Conservation (phyloP, 768 basidiomycete species). For the Rhizopogon roseolus region DNA sequence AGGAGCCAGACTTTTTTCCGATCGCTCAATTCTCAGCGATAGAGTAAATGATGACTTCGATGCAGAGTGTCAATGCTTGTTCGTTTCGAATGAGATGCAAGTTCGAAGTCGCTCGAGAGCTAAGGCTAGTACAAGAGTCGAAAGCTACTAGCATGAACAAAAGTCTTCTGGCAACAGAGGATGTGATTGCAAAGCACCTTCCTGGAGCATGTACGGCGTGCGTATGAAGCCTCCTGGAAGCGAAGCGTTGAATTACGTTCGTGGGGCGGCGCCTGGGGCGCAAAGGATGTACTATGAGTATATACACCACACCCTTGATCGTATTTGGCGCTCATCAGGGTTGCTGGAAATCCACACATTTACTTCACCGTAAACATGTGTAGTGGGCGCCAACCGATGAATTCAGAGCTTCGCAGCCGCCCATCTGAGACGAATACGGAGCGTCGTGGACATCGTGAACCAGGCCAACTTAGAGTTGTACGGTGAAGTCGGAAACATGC, state of each 20-base stretch:
- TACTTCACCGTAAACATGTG: no score
- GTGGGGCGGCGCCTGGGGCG: not conserved
- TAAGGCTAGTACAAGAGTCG: constrained; percentile 17
- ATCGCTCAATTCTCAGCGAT: constrained; percentile 18
- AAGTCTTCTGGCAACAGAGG: constrained; percentile 1
- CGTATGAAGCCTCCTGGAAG: constrained; percentile 11
- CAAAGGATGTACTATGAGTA: not conserved
- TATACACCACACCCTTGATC: not conserved
- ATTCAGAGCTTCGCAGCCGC: not conserved
- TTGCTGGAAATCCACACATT: no score
- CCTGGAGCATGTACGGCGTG: constrained; percentile 13
- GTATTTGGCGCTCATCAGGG: not conserved
- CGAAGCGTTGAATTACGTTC: not conserved
- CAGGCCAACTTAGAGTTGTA: not conserved
- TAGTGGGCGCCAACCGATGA: no score
- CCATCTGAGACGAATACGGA: not conserved
- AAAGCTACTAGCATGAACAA: not conserved
- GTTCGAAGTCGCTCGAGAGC: constrained; percentile 22
- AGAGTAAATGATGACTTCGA: constrained; percentile 4
- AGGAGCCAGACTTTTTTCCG: constrained; percentile 21
- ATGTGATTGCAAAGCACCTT: not conserved
- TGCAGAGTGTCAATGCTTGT: constrained; percentile 10
- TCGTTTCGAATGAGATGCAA: constrained; percentile 17
- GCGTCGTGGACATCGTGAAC: not conserved
- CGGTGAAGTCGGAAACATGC: no score